Evolutionary conservation across 2,329 filamentous ascomycete species (phyloP), one percentile per base, ranked within the genome.

Genomic region (Rhynchosporium graminicola): DNA sequence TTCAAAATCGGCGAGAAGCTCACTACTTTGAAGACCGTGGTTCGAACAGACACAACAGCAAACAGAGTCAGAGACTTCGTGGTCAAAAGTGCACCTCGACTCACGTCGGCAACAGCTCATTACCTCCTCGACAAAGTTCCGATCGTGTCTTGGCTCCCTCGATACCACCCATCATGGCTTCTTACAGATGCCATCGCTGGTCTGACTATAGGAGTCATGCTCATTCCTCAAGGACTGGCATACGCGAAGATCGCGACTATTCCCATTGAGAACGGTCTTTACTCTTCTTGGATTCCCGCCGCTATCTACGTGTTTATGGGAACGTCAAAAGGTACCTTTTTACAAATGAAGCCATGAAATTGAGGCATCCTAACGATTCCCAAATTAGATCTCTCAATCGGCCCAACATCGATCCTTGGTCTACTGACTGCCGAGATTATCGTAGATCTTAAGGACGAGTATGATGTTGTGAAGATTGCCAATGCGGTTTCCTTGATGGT

Each of bases 391-490:
- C 73, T 88, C 3, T 87, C 84, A 0, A 83, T 82, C 0, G 85
- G 86, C 4, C 86, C 86, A 12, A 89, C 86, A 0, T 87, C 85
- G 0, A 81, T 88, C 31, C 81, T 88, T 62, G 85, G 85, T 7
- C 80, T 89, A 1, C 77, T 88, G 31, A 88, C 85, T 0, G 82
- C 84, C 15, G 82, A 87, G 63, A 84, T 87, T 51, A 79, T 89
- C 36, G 73, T 77, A 26, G 80, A 83, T 45, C 74, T 87, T 1
- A 73, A 78, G 26, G 75, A 80, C 45, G 80, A 83, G 40, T 86
- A 83, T 70, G 73, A 77, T 1, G 78, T 83, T 0, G 79, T 82
- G 26, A 78, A 82, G 40, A 83, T 88, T 40, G 83, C 85, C 1
- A 83, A 83, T 0, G 85, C 84, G 7, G 80, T 88, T 1, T 83